phyloP scores from a whole-genome alignment of 2,329 filamentous ascomycete species.

The Verticillium longisporum region DNA sequence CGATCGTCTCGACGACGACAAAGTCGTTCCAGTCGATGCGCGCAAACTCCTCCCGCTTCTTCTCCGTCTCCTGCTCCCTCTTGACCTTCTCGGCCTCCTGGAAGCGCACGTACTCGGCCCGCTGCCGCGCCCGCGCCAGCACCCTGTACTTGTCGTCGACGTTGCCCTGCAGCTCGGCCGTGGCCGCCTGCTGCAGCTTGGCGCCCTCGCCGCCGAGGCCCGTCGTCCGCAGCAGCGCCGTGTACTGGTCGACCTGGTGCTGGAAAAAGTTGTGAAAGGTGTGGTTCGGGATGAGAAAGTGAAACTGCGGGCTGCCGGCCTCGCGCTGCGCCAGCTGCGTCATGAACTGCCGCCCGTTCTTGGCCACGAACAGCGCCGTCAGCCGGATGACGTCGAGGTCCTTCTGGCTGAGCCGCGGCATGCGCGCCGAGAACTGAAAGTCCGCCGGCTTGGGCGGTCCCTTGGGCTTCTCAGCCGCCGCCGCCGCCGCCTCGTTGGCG shows the following conservation, averaged over 20 bases:
- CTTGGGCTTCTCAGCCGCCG: constrained; percentile 56
- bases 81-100: constrained; percentile 80
- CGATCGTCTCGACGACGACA: constrained; percentile 87
- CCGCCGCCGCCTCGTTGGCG: constrained; percentile 51
- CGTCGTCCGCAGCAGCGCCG: constrained; percentile 63
- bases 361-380: constrained; percentile 87
- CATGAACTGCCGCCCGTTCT: constrained; percentile 88
- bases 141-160: constrained; percentile 73
- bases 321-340: constrained; percentile 85
- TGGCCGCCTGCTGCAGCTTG: constrained; percentile 64
- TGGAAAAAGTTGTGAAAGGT: constrained; percentile 95
- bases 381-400: constrained; percentile 71
- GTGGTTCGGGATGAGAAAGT: constrained; percentile 92
- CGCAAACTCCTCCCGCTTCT: constrained; percentile 68
- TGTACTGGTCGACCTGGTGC: constrained; percentile 87
- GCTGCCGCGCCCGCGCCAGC: constrained; percentile 71
- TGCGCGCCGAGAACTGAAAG: constrained; percentile 89
- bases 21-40: constrained; percentile 99
- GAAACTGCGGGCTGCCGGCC: constrained; percentile 86
- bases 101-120: constrained; percentile 80
- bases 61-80: constrained; percentile 81
- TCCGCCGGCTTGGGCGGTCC: constrained; percentile 80
- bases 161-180: constrained; percentile 68
- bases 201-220: constrained; percentile 60
- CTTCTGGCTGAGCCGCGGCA: constrained; percentile 94